A percentile compares a stretch with the other conserved stretches of the same genome.
phyloP scores from a whole-genome alignment of 2,329 filamentous ascomycete genomes.

The Epichloe gansuensis region DNA sequence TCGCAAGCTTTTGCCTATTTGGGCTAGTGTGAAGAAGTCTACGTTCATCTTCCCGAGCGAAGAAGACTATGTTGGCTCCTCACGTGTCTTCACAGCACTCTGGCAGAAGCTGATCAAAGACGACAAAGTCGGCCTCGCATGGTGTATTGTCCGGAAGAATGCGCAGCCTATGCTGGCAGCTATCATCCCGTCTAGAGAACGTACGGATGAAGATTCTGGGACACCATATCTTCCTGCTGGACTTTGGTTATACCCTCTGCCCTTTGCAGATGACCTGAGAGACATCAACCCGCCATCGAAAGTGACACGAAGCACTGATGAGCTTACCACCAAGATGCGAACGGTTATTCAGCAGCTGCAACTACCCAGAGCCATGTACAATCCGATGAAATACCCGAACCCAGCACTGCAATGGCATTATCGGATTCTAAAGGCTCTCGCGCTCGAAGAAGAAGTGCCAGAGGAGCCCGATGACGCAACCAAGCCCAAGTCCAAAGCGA shows the following conservation, averaged over 20 bases:
- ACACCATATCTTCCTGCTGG: conserved; percentile 67
- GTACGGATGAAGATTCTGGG: conserved; percentile 48
- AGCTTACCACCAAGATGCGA: conserved; percentile 70
- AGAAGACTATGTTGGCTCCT: conserved; percentile 78
- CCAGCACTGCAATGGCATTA: conserved; percentile 95
- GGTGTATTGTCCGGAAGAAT: conserved; percentile 77
- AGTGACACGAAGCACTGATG: conserved; percentile 46
- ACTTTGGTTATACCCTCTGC: conserved; percentile 78
- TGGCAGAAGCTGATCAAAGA: conserved; percentile 74
- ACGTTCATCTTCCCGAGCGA: conserved; percentile 93
- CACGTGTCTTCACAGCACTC: conserved; percentile 80
- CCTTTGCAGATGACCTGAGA: conserved; percentile 80
- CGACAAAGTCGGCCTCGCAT: conserved; percentile 73
- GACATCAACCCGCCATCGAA: conserved; percentile 51
- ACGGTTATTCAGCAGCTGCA: conserved; percentile 74
- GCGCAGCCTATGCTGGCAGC: conserved; percentile 69
- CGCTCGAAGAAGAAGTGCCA: conserved; percentile 81
- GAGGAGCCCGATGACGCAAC: conserved; percentile 65
- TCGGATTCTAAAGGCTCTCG: conserved; percentile 79
- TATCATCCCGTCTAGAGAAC: conserved; percentile 62
- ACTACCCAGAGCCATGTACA: conserved; percentile 72
- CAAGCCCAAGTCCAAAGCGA: conserved; percentile 70
- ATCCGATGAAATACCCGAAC: conserved; percentile 81
- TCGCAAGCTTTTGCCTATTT: conserved; percentile 57
- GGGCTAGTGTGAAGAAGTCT: conserved; percentile 76